Conservation (phyloP, 2,329 filamentous ascomycete genomes). For the Monosporascus sp. region DNA sequence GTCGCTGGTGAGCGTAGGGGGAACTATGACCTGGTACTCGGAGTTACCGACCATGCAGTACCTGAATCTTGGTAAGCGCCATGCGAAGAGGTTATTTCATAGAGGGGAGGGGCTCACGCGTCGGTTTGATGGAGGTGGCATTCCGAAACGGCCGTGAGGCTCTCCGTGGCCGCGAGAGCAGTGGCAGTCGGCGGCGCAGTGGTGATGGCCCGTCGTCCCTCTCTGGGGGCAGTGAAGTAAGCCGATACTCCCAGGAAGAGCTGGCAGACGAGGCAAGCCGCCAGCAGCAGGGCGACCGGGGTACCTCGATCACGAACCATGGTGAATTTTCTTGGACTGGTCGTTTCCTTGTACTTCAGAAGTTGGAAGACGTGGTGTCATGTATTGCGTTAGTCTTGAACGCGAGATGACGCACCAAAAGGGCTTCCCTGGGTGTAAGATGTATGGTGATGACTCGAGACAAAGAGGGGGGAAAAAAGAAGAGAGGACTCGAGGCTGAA, state of each 20-base stretch:
- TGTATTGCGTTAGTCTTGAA: background rate
- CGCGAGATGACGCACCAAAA: too few species aligned
- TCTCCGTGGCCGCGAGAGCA: conserved; percentile 24
- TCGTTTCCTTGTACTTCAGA: background rate
- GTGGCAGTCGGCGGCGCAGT: conserved; percentile 13
- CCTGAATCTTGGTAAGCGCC: conserved; percentile 7
- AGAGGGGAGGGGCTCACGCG: conserved; percentile 28
- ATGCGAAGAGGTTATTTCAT: background rate
- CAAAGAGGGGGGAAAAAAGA: too few species aligned
- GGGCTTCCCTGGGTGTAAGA: too few species aligned
- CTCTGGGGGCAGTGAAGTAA: conserved; percentile 2
- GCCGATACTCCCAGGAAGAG: background rate
- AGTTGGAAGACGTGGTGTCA: background rate
- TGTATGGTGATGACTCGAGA: too few species aligned
- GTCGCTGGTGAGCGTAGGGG: conserved; percentile 21
- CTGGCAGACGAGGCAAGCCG: background rate
- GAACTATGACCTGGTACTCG: conserved; percentile 25
- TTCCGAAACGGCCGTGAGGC: conserved; percentile 41
- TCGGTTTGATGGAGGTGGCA: conserved; percentile 45
- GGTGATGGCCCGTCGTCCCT: conserved; percentile 3
- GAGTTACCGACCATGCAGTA: conserved; percentile 25
- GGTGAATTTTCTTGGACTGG: background rate
- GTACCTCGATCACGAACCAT: background rate
- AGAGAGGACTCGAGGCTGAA: too few species aligned
- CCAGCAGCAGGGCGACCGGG: background rate